Conservation (phyloP, 768 basidiomycete species). For the Psilocybe cyanescens region DNA sequence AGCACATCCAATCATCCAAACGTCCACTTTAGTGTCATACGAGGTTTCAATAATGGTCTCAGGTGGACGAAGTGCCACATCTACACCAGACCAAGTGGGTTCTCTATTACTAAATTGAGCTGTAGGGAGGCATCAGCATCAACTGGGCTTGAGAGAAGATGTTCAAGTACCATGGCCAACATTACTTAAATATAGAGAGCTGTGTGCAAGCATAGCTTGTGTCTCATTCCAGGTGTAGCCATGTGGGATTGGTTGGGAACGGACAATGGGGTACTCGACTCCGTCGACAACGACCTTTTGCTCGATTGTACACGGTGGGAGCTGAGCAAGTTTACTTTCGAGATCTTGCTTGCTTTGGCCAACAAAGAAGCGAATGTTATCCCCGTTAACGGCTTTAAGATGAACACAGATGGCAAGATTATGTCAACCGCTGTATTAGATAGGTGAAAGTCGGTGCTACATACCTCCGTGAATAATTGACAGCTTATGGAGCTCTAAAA, state of each 20-base stretch:
- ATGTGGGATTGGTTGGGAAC: conserved; percentile 14
- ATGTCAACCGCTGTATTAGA: background rate
- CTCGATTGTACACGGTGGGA: conserved; percentile 12
- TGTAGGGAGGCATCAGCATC: background rate
- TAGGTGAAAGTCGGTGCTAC: background rate
- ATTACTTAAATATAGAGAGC: conserved; percentile 6
- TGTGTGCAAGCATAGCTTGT: background rate
- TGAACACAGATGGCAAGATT: background rate
- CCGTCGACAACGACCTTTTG: conserved; percentile 5
- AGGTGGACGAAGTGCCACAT: conserved; percentile 12
- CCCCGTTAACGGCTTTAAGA: conserved; percentile 1
- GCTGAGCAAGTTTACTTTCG: background rate
- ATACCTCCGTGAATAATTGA: conserved; percentile 10
- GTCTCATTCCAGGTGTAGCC: conserved; percentile 13
- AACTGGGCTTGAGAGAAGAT: background rate
- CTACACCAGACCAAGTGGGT: conserved; percentile 12
- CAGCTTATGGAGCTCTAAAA: background rate
- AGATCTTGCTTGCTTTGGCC: background rate
- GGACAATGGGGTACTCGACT: conserved; percentile 19
- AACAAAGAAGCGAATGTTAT: conserved; percentile 6
- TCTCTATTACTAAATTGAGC: background rate
- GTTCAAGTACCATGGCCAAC: conserved; percentile 9
- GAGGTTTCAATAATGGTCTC: conserved; percentile 15
- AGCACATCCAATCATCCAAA: conserved; percentile 22
- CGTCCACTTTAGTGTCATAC: conserved; percentile 13